Base-by-base conservation (phyloP, 129 eudicot species). In the Cynara cardunculus region DNA sequence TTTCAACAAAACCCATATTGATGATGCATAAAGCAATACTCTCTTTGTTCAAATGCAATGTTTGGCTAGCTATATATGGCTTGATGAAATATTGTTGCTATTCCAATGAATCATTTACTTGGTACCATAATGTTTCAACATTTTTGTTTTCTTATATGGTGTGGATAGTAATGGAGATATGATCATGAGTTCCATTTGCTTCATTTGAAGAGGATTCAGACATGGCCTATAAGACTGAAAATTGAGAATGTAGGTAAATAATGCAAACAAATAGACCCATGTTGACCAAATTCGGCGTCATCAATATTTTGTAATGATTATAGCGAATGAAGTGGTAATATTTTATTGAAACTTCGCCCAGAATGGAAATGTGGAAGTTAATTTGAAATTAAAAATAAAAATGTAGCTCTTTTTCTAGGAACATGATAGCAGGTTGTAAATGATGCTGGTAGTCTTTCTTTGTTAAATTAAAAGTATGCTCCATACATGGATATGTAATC, bases 171-270 rank as follows among this genome's bases (percentile, higher is more conserved):
- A 37, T 25, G 21, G 56, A 32, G 59, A 46, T 14, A 31, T 31
- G 35, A 61, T 59, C n/a, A 25, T 32, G 37, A 39, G 59, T 59
- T 28, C 32, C 80, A 32, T 76, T 76, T 76, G 62, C 71, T 59
- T 76, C n/a, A 12, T 76, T 76, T 76, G 71, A 76, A 41, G 80
- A 21, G 56, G 30, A 31, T 76, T 76, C 18, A 16, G 66, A 12
- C 34, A 59, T 16, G 53, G 30, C 12, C 28, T 56, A 22, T 41
- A 21, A 19, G 71, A 61, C 34, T 16, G 32, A 22, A 31, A 71
- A 70, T 22, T 13, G n/a, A 53, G 77, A 72, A 34, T 34, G 71
- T 59, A 37, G 72, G 78, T 72, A 80, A 19, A 56, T 25, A 56
- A 24, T 56, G 61, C 24, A 59, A 71, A 32, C 64, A 72, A 72